Evolutionary conservation across 2,329 filamentous ascomycete genomes (phyloP).

Genomic region (Colletotrichum scovillei): DNA sequence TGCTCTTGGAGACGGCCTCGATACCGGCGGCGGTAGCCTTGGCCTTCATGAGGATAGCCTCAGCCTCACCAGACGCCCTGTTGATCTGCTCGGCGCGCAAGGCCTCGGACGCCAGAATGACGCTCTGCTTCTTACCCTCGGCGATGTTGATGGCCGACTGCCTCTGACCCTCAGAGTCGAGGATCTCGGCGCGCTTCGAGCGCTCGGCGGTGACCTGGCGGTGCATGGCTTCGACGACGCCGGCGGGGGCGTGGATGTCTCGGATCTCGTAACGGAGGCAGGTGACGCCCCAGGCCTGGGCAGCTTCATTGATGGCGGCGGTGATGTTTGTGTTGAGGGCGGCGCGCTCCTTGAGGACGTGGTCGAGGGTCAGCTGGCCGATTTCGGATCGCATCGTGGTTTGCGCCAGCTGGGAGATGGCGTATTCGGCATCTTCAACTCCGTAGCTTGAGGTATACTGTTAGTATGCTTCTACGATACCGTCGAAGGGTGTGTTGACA

Average conservation of each 20-base stretch:
- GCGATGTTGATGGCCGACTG: conserved; percentile 99
- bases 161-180: conserved; percentile 96
- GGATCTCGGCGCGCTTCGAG: conserved; percentile 96
- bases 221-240: conserved; percentile 98
- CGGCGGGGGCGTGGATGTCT: conserved; percentile 94
- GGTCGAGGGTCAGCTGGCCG: conserved; percentile 93
- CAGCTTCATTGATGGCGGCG: conserved; percentile 97
- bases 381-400: conserved; percentile 99
- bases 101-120: conserved; percentile 95
- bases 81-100: conserved; percentile 93
- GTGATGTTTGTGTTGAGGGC: conserved; percentile 98
- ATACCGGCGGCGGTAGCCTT: conserved; percentile 89
- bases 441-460: conserved; percentile 77
- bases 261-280: conserved; percentile 98
- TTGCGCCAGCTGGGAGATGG: conserved; percentile 96
- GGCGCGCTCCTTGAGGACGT: conserved; percentile 96
- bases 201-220: conserved; percentile 97
- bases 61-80: conserved; percentile 88
- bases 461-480: not conserved
- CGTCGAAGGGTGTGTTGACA: not conserved
- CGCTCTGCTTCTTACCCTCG: conserved; percentile 95
- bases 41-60: conserved; percentile 90
- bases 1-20: conserved; percentile 82
- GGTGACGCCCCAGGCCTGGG: conserved; percentile 95
- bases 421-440: conserved; percentile 98